These are phyloP conservation scores for Cystobasidium pallidum DNA, from an alignment of 1,284 basidiomycete genomes.

Conservation along the genomic window DNA sequence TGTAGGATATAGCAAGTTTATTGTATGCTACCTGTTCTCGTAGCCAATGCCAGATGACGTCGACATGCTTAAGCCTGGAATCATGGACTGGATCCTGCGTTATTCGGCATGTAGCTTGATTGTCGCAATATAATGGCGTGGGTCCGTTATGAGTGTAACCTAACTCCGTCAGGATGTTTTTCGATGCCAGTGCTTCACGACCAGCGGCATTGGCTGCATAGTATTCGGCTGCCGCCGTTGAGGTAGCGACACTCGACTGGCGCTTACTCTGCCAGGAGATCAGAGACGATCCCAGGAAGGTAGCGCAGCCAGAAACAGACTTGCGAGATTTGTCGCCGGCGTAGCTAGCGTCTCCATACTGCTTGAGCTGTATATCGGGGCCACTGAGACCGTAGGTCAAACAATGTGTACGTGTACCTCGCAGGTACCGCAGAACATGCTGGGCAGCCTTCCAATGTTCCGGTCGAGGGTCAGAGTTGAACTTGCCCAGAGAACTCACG, in stretches of 20 bases:
- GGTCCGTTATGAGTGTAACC: neutral
- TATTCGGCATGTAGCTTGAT: neutral
- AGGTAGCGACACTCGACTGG: neutral
- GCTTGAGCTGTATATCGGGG: neutral
- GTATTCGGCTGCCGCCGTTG: neutral
- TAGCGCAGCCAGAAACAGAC: neutral
- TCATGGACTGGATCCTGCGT: neutral
- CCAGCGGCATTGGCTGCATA: neutral
- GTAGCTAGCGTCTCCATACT: slow-evolving; percentile 1
- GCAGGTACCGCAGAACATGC: neutral
- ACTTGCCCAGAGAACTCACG: no score
- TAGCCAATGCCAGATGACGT: neutral
- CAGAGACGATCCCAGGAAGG: neutral
- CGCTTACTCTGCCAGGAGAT: neutral
- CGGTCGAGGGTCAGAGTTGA: neutral
- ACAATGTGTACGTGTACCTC: neutral
- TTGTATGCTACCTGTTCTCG: neutral
- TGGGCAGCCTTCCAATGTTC: slow-evolving; percentile 1
- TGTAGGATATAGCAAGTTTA: neutral
- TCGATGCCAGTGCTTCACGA: neutral
- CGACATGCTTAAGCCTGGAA: neutral
- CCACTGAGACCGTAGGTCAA: no score
- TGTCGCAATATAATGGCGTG: neutral
- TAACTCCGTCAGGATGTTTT: neutral
- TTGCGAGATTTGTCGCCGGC: neutral